phyloP scores from a whole-genome alignment of 1,284 basidiomycete species.

The Puccinia horiana region DNA sequence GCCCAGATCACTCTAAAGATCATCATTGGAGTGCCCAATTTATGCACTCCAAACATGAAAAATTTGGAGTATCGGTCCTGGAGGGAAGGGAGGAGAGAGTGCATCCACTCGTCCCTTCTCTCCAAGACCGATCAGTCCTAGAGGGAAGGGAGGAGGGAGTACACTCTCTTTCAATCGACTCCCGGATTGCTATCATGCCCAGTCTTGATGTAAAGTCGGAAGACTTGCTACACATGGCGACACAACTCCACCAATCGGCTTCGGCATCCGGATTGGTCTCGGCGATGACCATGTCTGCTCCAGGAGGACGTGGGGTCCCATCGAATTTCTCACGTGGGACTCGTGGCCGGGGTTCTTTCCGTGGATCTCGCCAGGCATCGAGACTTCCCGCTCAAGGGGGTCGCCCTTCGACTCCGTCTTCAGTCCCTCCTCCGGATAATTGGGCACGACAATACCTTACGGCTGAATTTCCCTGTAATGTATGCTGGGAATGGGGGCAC shows the following conservation, averaged over 20 bases:
- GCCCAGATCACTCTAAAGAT: too few species aligned
- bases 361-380: background rate
- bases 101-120: too few species aligned
- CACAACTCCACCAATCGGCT: background rate
- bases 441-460: background rate
- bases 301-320: background rate
- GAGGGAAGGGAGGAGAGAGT: too few species aligned
- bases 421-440: background rate
- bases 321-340: background rate
- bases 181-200: background rate
- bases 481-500: conserved; percentile 18
- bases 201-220: background rate
- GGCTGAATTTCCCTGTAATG: background rate
- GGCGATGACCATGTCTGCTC: background rate
- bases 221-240: background rate
- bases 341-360: background rate
- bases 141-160: too few species aligned
- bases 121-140: too few species aligned
- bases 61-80: too few species aligned
- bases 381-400: too few species aligned
- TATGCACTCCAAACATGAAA: too few species aligned
- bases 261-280: background rate
- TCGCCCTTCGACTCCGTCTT: background rate
- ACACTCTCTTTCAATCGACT: too few species aligned
- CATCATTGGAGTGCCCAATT: too few species aligned